Conservation (phyloP, 2,329 filamentous ascomycete genomes). For the Hypoxylon rubiginosum region DNA sequence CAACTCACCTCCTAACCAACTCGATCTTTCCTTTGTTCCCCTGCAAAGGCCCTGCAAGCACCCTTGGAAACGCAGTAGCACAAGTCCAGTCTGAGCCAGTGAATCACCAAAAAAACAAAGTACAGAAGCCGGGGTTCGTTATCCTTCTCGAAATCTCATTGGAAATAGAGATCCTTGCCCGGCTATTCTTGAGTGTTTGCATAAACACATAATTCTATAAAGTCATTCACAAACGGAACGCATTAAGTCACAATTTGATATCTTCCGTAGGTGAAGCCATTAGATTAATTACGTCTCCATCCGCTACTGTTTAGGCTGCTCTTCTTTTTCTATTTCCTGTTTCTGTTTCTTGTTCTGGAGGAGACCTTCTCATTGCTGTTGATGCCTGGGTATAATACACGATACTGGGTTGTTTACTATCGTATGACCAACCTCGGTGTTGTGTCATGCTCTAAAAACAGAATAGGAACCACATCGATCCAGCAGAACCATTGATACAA, state of each 20-base stretch:
- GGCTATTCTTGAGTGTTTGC: constrained; percentile 32
- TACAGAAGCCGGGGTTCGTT: constrained; percentile 15
- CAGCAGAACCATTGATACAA: constrained; percentile 20
- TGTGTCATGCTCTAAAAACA: constrained; percentile 6
- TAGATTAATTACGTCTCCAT: constrained; percentile 15
- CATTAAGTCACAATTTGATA: constrained; percentile 28
- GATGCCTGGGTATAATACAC: background rate
- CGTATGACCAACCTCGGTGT: background rate
- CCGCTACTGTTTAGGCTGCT: constrained; percentile 17
- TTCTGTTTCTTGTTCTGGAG: background rate
- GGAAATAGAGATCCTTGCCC: constrained; percentile 18
- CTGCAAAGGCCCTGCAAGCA: constrained; percentile 9
- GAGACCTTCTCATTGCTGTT: background rate
- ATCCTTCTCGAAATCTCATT: constrained; percentile 28
- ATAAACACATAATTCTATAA: constrained; percentile 30
- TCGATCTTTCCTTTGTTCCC: constrained; percentile 5
- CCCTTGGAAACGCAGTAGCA: background rate
- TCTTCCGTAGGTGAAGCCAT: background rate
- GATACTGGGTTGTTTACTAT: background rate
- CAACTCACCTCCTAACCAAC: background rate
- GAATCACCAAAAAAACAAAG: background rate
- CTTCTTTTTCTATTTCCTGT: no score
- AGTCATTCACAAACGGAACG: constrained; percentile 18
- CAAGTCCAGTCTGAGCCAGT: background rate
- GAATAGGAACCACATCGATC: constrained; percentile 9